phyloP scores from a whole-genome alignment of 2,329 filamentous ascomycete species.

The Verticillium klebahnii region DNA sequence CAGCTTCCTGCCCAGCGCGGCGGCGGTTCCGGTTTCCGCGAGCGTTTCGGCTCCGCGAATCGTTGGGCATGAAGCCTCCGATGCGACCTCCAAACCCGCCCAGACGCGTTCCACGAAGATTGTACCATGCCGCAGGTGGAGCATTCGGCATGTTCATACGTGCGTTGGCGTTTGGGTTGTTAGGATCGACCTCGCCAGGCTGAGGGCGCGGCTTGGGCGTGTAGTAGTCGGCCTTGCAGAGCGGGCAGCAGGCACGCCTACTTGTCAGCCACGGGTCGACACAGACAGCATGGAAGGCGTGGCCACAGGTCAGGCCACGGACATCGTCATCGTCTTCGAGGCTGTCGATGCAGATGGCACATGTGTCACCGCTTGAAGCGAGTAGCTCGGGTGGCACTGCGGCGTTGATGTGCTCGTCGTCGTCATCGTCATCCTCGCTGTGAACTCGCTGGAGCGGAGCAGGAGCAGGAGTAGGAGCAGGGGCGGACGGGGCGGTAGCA shows the following conservation, averaged over 20 bases:
- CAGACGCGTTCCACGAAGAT: constrained; percentile 19
- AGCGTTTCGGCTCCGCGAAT: constrained; percentile 1
- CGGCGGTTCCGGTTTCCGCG: constrained; percentile 8
- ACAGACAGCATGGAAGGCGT: constrained; percentile 94
- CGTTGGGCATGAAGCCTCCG: constrained; percentile 5
- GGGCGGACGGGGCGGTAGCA: background rate
- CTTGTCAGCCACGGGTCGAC: constrained; percentile 96
- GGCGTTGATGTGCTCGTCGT: constrained; percentile 77
- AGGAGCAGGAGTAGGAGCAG: background rate
- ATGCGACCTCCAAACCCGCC: constrained; percentile 9
- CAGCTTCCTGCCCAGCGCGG: background rate
- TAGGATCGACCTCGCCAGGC: constrained; percentile 34
- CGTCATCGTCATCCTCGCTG: constrained; percentile 60
- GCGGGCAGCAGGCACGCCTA: constrained; percentile 87
- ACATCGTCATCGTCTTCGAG: constrained; percentile 96
- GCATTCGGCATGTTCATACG: constrained; percentile 44
- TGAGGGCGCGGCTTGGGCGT: constrained; percentile 78
- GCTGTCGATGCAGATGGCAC: constrained; percentile 92
- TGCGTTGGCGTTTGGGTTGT: constrained; percentile 26
- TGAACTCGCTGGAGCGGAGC: constrained; percentile 32
- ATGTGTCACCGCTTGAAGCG: constrained; percentile 81
- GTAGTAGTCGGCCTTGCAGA: constrained; percentile 98
- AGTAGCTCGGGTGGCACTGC: constrained; percentile 78
- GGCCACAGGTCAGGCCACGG: constrained; percentile 89
- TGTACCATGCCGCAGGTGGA: constrained; percentile 35